Base-by-base conservation (phyloP, 805 yeast species). In the Grigorovia jiainica region DNA sequence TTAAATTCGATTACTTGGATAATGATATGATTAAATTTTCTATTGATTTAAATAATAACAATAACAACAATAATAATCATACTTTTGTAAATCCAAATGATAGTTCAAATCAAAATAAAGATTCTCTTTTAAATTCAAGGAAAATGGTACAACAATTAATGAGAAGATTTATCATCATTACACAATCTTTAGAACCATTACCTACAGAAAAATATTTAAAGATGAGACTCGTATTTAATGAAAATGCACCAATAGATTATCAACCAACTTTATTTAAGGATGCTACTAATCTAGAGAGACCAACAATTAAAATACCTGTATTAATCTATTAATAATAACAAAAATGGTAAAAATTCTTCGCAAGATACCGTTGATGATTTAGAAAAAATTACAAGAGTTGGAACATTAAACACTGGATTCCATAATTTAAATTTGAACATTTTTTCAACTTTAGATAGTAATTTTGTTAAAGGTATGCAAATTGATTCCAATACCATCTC, bases 161-260 rank as follows among this genome's bases (percentile, higher is more conserved):
- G 65, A 68, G 68, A 51, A 60, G 74, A 40, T 68, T 78, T 40
- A 72, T 78, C 17, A 61, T 75, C 1, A 54, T 71, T 4, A 74
- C 81, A 0, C 83, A 78, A 52, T 61, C 71, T 0, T 58, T 77
- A n/a, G 70, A 73, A 15, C 69, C 73, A 1, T 51, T 76, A 20
- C 81, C 82, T 1, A 55, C 59, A 1, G 62, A 68, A 33, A 68
- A 75, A 42, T 72, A 49, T 40, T 50, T 77, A 31, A 62, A 73
- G 0, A 65, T 77, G 67, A 64, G 75, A 44, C 55, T 78, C 39
- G 40, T 73, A 44, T 76, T 69, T 48, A 75, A 73, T 44, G 74
- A 73, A 3, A 43, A 38, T 3, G 68, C 75, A 30, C 78, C 79
- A 2, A 39, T 42, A 1, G 56, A 65, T 27, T 76, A 72, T 47